These are phyloP conservation scores for Hypoxylon subgilvum DNA, from an alignment of 495 filamentous ascomycete genomes.

Conservation along the genomic window DNA sequence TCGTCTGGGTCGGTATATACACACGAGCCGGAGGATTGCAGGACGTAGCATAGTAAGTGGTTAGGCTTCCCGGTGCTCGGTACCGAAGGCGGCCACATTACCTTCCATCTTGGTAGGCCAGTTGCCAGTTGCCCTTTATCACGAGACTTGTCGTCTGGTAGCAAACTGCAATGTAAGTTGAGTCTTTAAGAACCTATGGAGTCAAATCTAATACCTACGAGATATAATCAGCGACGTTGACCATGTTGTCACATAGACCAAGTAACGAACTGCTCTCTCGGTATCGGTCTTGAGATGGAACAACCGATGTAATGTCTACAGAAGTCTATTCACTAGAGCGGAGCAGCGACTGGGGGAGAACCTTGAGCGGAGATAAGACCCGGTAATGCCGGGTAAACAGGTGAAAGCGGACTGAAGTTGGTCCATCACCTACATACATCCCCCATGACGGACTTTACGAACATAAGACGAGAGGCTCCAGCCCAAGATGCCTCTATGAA, in stretches of 20 bases:
- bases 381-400: slow-evolving; percentile 8
- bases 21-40: not conserved
- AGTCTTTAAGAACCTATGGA: not conserved
- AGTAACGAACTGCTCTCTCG: not conserved
- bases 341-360: not conserved
- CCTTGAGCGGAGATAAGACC: slow-evolving; percentile 22
- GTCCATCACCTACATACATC: not conserved
- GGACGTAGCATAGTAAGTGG: not conserved
- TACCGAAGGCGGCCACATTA: slow-evolving; percentile 7
- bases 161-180: too few species aligned
- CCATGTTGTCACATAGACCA: too few species aligned
- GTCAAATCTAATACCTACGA: not conserved
- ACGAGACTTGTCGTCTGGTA: too few species aligned
- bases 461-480: too few species aligned
- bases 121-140: too few species aligned
- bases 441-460: not conserved
- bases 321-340: not conserved
- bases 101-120: too few species aligned
- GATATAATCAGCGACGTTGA: not conserved
- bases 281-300: too few species aligned
- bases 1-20: slow-evolving; percentile 2
- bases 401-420: not conserved
- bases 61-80: slow-evolving; percentile 9
- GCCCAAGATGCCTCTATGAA: too few species aligned
- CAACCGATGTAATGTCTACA: too few species aligned